Percentiles rank a stretch among this genome's conserved stretches.
Conservation (phyloP, 192 early-diverging fungal genomes). For the Coemansia sp. region DNA sequence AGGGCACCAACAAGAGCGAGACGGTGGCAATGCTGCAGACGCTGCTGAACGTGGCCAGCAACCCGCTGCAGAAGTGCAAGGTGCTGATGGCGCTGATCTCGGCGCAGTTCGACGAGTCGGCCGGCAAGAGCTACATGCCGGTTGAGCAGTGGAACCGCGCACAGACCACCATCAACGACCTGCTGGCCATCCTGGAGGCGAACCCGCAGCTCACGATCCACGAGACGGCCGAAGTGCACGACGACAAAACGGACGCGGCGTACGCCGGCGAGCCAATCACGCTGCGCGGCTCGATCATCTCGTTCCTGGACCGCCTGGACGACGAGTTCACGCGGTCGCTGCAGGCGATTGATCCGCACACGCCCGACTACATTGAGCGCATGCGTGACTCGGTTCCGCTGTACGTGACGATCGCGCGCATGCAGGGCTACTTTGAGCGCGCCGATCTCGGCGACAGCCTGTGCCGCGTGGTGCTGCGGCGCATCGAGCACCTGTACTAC, state of each 20-base stretch:
- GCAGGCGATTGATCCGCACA: conserved; percentile 95
- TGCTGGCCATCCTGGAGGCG: conserved; percentile 75
- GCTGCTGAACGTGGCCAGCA: conserved; percentile 59
- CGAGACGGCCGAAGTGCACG: conserved; percentile 56
- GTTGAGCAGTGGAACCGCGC: conserved; percentile 77
- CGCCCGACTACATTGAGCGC: conserved; percentile 92
- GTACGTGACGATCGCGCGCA: conserved; percentile 83
- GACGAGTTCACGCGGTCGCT: conserved; percentile 96
- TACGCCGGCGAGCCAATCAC: conserved; percentile 61
- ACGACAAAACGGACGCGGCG: conserved; percentile 28
- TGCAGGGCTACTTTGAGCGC: conserved; percentile 83
- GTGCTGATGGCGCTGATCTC: conserved; percentile 85
- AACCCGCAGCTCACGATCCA: conserved; percentile 65
- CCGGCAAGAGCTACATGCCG: conserved; percentile 64
- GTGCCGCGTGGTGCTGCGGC: conserved; percentile 74
- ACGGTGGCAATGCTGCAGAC: conserved; percentile 66
- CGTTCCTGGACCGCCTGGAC: conserved; percentile 89
- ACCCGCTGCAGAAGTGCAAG: conserved; percentile 73
- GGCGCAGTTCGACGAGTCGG: conserved; percentile 80
- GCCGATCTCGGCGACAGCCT: conserved; percentile 56
- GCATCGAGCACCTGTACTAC: conserved; percentile 96
- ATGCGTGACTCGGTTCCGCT: conserved; percentile 84
- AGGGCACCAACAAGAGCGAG: conserved; percentile 82
- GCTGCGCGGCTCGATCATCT: conserved; percentile 80
- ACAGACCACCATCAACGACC: conserved; percentile 66